Evolutionary conservation across 1,284 basidiomycete genomes (phyloP).

Genomic region (Trichosporon sp.): DNA sequence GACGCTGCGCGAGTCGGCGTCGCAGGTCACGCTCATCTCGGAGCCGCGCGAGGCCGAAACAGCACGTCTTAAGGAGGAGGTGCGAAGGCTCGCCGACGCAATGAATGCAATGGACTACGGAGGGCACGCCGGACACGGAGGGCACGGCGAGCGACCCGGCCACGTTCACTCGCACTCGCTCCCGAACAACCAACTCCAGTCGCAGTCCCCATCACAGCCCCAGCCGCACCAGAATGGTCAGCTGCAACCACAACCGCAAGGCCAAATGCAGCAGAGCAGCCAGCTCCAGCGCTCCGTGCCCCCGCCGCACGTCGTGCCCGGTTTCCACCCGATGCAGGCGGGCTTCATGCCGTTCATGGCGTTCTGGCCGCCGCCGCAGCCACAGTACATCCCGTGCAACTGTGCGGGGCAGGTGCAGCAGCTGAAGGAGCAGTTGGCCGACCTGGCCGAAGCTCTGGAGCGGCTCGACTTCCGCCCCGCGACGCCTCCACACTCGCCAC

Average conservation of each 20-base stretch:
- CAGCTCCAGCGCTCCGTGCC: background rate
- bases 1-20: background rate
- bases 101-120: background rate
- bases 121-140: too few species aligned
- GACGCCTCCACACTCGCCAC: background rate
- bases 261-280: background rate
- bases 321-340: background rate
- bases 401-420: background rate
- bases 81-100: background rate
- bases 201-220: too few species aligned
- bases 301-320: background rate
- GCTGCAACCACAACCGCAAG: too few species aligned
- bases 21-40: background rate
- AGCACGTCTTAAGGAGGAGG: background rate
- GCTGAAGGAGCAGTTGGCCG: background rate
- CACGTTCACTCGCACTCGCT: background rate
- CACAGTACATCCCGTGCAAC: background rate
- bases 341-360: background rate
- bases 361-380: background rate
- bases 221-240: too few species aligned
- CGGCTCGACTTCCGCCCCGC: background rate
- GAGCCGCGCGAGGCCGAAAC: background rate
- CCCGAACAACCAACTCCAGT: background rate
- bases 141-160: too few species aligned
- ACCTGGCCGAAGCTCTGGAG: background rate